Evolutionary conservation across 331 rosid genomes (phyloP).

Genomic region (Acacia pycnantha): DNA sequence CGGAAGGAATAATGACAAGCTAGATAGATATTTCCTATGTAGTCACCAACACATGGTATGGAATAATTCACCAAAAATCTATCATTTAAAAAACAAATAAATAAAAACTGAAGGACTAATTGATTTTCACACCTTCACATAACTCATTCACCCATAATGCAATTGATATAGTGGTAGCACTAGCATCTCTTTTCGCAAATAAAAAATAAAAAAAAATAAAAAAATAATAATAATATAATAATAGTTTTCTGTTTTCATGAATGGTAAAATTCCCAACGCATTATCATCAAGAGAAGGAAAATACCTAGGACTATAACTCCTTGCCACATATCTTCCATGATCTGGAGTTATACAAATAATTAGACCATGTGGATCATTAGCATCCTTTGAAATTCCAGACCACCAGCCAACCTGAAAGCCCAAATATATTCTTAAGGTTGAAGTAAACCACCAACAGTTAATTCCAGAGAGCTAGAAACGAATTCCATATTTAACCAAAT

Average conservation of each 20-base stretch:
- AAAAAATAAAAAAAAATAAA: neutral
- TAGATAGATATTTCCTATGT: neutral
- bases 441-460: neutral
- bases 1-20: neutral
- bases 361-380: too few species aligned
- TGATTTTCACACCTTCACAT: neutral
- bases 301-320: conserved; percentile 92
- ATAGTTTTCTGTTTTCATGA: neutral
- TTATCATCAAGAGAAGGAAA: conserved; percentile 25
- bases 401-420: conserved; percentile 62
- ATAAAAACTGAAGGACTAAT: too few species aligned
- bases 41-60: neutral
- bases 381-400: too few species aligned
- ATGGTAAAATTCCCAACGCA: conserved; percentile 12
- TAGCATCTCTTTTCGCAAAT: conserved; percentile 1
- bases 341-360: conserved; percentile 81
- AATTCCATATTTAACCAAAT: neutral
- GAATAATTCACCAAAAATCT: neutral
- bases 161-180: neutral
- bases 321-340: conserved; percentile 97
- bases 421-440: conserved; percentile 12
- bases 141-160: conserved; percentile 12
- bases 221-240: too few species aligned
- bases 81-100: neutral
- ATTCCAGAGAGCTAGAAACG: conserved; percentile 12